These are phyloP conservation scores for Metarhizium humberi DNA, from an alignment of 2,329 filamentous ascomycete genomes.

Conservation along the genomic window DNA sequence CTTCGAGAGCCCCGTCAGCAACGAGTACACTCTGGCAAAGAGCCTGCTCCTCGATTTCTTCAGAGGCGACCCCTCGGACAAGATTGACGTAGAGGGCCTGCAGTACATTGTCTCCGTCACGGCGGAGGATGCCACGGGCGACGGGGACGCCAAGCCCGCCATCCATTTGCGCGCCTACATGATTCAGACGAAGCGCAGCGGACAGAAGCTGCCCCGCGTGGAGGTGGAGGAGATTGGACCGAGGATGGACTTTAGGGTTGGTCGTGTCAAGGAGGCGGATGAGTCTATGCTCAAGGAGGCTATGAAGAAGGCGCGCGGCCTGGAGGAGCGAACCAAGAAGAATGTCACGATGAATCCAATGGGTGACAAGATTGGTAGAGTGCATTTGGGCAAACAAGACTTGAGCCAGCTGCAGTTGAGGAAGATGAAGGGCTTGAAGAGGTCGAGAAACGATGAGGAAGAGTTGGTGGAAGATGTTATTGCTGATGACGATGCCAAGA, in stretches of 20 bases:
- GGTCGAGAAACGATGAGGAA: constrained; percentile 54
- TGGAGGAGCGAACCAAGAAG: constrained; percentile 81
- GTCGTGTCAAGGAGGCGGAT: constrained; percentile 71
- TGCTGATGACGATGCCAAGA: constrained; percentile 29
- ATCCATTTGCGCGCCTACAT: constrained; percentile 73
- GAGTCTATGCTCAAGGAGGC: constrained; percentile 77
- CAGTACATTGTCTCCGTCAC: constrained; percentile 82
- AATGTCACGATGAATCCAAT: constrained; percentile 86
- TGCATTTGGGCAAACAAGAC: constrained; percentile 88
- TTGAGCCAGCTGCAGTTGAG: constrained; percentile 79
- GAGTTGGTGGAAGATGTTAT: constrained; percentile 36
- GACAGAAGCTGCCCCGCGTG: constrained; percentile 78
- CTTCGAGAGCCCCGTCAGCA: constrained; percentile 72
- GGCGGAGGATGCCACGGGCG: constrained; percentile 52
- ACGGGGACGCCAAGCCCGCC: constrained; percentile 39
- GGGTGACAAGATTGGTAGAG: constrained; percentile 91
- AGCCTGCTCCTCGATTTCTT: constrained; percentile 86
- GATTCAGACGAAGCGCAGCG: constrained; percentile 76
- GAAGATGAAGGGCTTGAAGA: constrained; percentile 99
- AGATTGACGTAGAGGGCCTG: constrained; percentile 89
- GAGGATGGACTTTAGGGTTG: constrained; percentile 82
- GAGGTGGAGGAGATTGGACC: constrained; percentile 95
- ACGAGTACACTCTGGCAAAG: constrained; percentile 79
- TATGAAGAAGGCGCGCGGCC: constrained; percentile 71
- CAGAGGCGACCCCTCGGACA: constrained; percentile 62